Evolutionary conservation across 768 basidiomycete species (phyloP).

Genomic region (Trametes cubensis): DNA sequence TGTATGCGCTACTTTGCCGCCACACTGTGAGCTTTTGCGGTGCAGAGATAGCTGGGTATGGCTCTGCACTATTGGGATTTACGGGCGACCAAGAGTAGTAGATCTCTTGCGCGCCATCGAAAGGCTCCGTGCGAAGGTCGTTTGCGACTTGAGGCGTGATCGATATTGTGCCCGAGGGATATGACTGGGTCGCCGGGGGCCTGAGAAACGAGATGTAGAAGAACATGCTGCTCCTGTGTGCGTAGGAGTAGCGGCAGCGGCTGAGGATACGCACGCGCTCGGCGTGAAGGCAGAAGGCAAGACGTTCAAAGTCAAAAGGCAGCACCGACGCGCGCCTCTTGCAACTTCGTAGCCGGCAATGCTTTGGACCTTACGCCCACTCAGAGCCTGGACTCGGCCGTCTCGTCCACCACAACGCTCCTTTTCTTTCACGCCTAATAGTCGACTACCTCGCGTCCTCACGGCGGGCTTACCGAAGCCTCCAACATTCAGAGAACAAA

Average conservation of each 20-base stretch:
- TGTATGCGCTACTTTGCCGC: conserved; percentile 70
- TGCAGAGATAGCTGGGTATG: conserved; percentile 38
- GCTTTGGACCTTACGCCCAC: conserved; percentile 32
- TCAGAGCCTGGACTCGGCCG: conserved; percentile 19
- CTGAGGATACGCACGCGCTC: conserved; percentile 8
- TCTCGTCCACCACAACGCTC: conserved; percentile 23
- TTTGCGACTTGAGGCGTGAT: conserved; percentile 89
- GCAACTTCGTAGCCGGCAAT: conserved; percentile 14
- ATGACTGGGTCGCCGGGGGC: conserved; percentile 67
- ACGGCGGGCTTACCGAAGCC: conserved; percentile 1
- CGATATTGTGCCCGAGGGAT: conserved; percentile 46
- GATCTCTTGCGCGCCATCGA: conserved; percentile 57
- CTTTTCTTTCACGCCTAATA: conserved; percentile 27
- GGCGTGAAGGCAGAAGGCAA: conserved; percentile 13
- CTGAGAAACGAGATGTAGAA: conserved; percentile 89
- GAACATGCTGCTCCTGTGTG: conserved; percentile 55
- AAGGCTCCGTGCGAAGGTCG: conserved; percentile 83
- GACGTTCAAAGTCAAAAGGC: conserved; percentile 6
- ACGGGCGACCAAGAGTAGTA: conserved; percentile 63
- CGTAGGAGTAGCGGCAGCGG: background rate
- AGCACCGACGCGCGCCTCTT: conserved; percentile 12
- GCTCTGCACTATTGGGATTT: conserved; percentile 8
- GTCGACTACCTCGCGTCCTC: conserved; percentile 16
- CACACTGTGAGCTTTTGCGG: conserved; percentile 75
- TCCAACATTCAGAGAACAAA: conserved; percentile 40